Conservation (phyloP, 345 rosid genomes). For the Arabidopsis arenosa region DNA sequence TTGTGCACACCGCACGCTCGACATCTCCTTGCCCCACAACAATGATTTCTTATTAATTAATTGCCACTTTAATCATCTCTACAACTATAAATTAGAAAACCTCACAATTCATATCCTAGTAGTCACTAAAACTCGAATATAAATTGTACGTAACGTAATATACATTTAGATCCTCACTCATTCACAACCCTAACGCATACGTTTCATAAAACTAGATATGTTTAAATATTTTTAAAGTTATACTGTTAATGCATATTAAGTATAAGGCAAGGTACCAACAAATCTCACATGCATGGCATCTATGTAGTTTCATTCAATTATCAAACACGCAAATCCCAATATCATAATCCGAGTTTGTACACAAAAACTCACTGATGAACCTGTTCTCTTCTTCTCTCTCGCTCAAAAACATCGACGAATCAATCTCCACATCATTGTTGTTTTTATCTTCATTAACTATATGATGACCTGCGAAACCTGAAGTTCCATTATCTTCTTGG, state of each 20-base stretch:
- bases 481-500: constrained; percentile 57
- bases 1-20: constrained; percentile 51
- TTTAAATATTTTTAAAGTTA: neutral
- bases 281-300: neutral
- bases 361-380: constrained; percentile 54
- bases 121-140: constrained; percentile 1
- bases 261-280: constrained; percentile 1
- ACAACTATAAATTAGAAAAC: constrained; percentile 1
- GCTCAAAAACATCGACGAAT: constrained; percentile 51
- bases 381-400: constrained; percentile 51
- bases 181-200: constrained; percentile 11
- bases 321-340: constrained; percentile 66
- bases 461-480: constrained; percentile 41
- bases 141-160: neutral
- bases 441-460: constrained; percentile 22
- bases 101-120: neutral
- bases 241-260: neutral
- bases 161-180: neutral
- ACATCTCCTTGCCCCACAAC: constrained; percentile 42
- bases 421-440: constrained; percentile 22
- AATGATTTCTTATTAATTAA: constrained; percentile 7
- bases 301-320: constrained; percentile 35
- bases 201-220: neutral
- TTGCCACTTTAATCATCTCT: constrained; percentile 5
- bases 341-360: constrained; percentile 54